A percentile compares a stretch with the other conserved stretches of the same genome.
These are phyloP conservation scores for Geotrichum europaeum DNA, from an alignment of 1,139 yeast species.

Conservation along the genomic window DNA sequence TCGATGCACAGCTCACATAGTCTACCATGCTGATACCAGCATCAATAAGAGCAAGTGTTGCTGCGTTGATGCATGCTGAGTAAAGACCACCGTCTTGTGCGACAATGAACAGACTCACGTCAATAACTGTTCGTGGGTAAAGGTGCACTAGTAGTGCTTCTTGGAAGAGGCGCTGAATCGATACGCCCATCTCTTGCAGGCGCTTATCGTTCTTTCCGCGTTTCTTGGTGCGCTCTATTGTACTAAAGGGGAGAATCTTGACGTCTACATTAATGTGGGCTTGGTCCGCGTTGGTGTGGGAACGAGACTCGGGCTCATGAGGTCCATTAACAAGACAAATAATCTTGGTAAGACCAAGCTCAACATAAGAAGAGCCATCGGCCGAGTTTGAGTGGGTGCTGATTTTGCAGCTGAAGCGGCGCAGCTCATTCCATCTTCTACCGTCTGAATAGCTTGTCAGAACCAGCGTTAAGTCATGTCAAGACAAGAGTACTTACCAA, in stretches of 20 bases:
- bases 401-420: conserved; percentile 71
- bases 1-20: conserved; percentile 72
- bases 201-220: conserved; percentile 38
- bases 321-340: conserved; percentile 88
- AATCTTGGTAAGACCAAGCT: conserved; percentile 88
- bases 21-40: conserved; percentile 96
- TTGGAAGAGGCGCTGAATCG: conserved; percentile 72
- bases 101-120: conserved; percentile 66
- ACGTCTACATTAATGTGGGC: conserved; percentile 63
- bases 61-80: conserved; percentile 78
- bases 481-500: conserved; percentile 29
- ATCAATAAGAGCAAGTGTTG: conserved; percentile 83
- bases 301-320: conserved; percentile 59
- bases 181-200: conserved; percentile 66
- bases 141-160: conserved; percentile 69
- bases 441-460: conserved; percentile 49
- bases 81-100: conserved; percentile 89
- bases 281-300: conserved; percentile 37
- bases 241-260: conserved; percentile 71
- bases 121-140: conserved; percentile 78
- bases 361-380: conserved; percentile 89
- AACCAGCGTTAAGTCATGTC: neutral
- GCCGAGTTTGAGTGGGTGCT: conserved; percentile 84
- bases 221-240: conserved; percentile 67
- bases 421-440: conserved; percentile 87